phyloP scores from a whole-genome alignment of 2,329 filamentous ascomycete genomes.

The Phaeophleospora eucalypticola region DNA sequence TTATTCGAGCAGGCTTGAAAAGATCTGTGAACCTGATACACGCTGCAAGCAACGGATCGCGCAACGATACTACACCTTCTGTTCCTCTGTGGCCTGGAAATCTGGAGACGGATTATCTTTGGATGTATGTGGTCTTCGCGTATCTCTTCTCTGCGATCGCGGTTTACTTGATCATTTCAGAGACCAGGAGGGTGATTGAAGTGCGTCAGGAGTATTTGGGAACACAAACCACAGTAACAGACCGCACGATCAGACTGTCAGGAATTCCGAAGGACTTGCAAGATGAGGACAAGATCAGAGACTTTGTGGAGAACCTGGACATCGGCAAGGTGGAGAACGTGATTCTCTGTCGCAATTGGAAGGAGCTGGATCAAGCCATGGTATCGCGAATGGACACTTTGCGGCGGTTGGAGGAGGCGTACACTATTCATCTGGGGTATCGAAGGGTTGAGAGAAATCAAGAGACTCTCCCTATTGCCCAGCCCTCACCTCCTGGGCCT shows the following conservation, averaged over 20 bases:
- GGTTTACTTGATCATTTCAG: constrained; percentile 74
- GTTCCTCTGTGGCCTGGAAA: constrained; percentile 20
- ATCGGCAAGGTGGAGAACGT: constrained; percentile 90
- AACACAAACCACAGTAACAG: constrained; percentile 89
- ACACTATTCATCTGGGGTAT: constrained; percentile 70
- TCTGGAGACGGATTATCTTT: constrained; percentile 61
- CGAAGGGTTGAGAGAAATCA: constrained; percentile 46
- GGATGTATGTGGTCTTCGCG: constrained; percentile 91
- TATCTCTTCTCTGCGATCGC: constrained; percentile 85
- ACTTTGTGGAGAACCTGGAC: constrained; percentile 79
- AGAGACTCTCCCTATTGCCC: constrained; percentile 49
- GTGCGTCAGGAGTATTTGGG: constrained; percentile 88
- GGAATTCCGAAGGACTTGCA: constrained; percentile 78
- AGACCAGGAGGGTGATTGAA: constrained; percentile 81
- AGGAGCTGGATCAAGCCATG: constrained; percentile 70
- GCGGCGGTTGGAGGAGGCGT: constrained; percentile 73
- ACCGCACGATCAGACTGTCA: constrained; percentile 86
- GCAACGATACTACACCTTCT: constrained; percentile 6
- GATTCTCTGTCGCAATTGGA: constrained; percentile 83
- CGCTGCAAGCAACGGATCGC: constrained; percentile 2
- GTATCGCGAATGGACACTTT: constrained; percentile 61
- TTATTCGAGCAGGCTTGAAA: constrained; percentile 7
- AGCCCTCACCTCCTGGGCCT: constrained; percentile 40
- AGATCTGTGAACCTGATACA: constrained; percentile 15
- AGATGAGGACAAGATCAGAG: constrained; percentile 76